A percentile compares a stretch with the other conserved stretches of the same genome.
Evolutionary conservation across 441 rosid species (phyloP).

Genomic region (Gossypium davidsonii): DNA sequence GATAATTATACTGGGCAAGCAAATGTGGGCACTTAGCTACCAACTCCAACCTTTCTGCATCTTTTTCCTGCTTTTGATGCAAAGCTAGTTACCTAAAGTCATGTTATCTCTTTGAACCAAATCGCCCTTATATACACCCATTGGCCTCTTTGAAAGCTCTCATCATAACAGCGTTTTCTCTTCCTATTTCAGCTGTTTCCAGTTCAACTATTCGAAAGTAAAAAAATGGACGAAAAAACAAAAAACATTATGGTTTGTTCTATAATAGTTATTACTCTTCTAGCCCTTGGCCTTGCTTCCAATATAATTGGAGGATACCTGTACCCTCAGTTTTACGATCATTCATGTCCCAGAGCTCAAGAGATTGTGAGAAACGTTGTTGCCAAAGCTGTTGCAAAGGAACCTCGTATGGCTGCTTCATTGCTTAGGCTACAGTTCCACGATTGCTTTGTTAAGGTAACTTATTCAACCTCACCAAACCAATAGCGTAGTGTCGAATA

Average conservation of each 20-base stretch:
- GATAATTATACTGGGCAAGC: too few relatives aligned
- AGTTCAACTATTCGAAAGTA: not conserved
- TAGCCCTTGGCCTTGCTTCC: constrained; percentile 29
- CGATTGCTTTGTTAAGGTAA: constrained; percentile 87
- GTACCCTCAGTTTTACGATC: constrained; percentile 58
- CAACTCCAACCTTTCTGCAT: constrained; percentile 24
- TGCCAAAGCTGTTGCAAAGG: constrained; percentile 64
- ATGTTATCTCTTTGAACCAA: not conserved
- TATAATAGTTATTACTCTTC: constrained; percentile 29
- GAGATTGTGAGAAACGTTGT: constrained; percentile 59
- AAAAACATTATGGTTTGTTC: constrained; percentile 28
- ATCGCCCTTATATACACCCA: constrained; percentile 30
- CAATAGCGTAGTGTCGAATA: not conserved
- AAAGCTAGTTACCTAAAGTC: constrained; percentile 22
- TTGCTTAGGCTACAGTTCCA: constrained; percentile 83
- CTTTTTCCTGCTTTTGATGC: constrained; percentile 3
- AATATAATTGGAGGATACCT: constrained; percentile 37
- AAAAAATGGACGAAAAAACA: not conserved
- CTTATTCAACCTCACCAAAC: not conserved
- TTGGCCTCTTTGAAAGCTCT: constrained; percentile 9
- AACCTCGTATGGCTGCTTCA: constrained; percentile 83
- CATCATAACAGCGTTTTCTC: constrained; percentile 19
- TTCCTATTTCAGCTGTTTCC: not conserved
- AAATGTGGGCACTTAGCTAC: not conserved
- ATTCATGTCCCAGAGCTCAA: constrained; percentile 59